Evolutionary conservation across 768 basidiomycete species (phyloP), one percentile per base, ranked within the genome.

Genomic region (Suillus tomentosus): DNA sequence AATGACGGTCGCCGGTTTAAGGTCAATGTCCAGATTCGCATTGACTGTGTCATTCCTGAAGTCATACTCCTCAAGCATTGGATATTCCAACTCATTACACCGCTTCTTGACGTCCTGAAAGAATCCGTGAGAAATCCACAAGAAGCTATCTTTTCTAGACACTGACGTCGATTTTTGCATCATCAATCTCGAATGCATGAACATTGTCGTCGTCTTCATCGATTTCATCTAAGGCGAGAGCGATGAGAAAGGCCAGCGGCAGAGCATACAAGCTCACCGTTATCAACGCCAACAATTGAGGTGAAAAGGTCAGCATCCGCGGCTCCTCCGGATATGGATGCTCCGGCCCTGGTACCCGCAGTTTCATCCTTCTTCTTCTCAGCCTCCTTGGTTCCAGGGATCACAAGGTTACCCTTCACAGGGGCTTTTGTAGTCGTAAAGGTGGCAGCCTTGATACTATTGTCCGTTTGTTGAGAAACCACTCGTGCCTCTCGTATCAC

Each of bases 31-130:
- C 53, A 99, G 84, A 76, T 98, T 96, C 36, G 97, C 86, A 73
- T 99, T 99, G 68, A 95, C 80, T 0, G 93, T 95, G 74, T 99
- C 97, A 73, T 99, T 96, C 50, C 96, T 84, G 82, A 99, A 99
- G 76, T 99, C 97, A 73, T 99, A 99, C 78, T 99, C 97, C 75
- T 99, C 97, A 51, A 99, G 82, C 89, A 98, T 97, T 9, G 97
- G 97, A 68, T 96, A 94, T 73, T 99, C 95, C 45, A 99, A 84
- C 69, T 97, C 96, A 71, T 95, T 95, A 73, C 97, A 99, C 43
- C 95, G 89, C 70, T 93, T 92, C 79, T 99, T 96, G 66, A 99
- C 95, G 68, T 93, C 92, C 94, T 96, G 67, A 65, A 63, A 42
- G 39, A 63, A 58, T 17, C 27, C 36, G 40, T 17, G 48, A 62